Evolutionary conservation across 2,329 filamentous ascomycete genomes (phyloP), one percentile per base, ranked within the genome.

Genomic region (Phaeosphaeria sp.): DNA sequence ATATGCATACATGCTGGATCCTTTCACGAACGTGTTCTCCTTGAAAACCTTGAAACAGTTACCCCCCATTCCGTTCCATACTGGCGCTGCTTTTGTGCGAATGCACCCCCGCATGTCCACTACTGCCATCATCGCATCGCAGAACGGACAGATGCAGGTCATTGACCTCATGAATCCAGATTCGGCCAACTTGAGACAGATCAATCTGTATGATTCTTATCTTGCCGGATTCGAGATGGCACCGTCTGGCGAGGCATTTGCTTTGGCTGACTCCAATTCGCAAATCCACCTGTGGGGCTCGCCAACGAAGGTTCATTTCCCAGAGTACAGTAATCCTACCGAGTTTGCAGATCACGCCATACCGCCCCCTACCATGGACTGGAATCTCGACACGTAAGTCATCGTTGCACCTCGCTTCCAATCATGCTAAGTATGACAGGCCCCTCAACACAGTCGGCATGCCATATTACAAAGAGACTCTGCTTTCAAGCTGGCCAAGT

Each of bases 91-190:
- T 36, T 96, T 93, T 80, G 93, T 97, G 43, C 89, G 95, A 57
- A 95, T 99, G 91, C 95, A 99, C 75, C 95, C 96, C 1, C 90
- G 93, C 68, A 91, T 99, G 86, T 90, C 93, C 20, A 97, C 95
- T 0, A 98, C 96, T 0, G 94, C 92, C 69, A 93, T 99, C 59
- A 92, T 99, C 49, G 89, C 93, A 25, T 97, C 94, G 2, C 92
- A 96, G 71, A 91, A 88, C 44, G 95, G 96, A 1, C 93, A 97
- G 76, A 91, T 99, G 76, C 94, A 99, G 74, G 90, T 98, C 15
- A 92, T 98, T 50, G 95, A 99, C 76, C 85, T 99, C 5, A 92
- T 96, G 87, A 97, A 97, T 61, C 91, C 92, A 0, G 93, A 96
- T 71, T 89, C 91, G 20, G 92, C 92, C 72, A 93, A 91, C 66